A percentile compares a stretch with the other conserved stretches of the same genome.
Conservation (phyloP, 2,329 filamentous ascomycete genomes). For the Colletotrichum lentis region DNA sequence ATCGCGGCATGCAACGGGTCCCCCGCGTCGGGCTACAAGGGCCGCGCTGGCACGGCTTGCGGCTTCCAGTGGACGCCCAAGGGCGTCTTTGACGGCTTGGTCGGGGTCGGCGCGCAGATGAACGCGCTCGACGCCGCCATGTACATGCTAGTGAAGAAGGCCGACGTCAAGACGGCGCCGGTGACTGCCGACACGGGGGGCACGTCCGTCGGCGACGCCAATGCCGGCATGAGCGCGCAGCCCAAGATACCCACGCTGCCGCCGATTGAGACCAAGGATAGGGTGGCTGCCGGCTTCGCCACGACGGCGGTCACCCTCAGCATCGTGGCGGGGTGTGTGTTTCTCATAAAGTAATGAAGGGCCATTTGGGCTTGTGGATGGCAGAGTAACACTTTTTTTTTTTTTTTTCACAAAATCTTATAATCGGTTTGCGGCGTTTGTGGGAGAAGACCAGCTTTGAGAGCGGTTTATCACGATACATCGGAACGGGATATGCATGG, state of each 20-base stretch:
- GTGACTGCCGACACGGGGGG: conserved; percentile 66
- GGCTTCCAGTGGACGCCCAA: conserved; percentile 70
- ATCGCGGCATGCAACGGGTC: conserved; percentile 60
- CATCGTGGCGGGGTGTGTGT: conserved; percentile 59
- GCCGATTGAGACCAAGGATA: conserved; percentile 59
- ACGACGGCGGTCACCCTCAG: conserved; percentile 60
- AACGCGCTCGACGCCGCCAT: conserved; percentile 70
- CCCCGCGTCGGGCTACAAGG: conserved; percentile 55
- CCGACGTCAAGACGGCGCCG: conserved; percentile 48
- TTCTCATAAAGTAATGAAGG: conserved; percentile 53
- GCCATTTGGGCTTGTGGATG: not conserved
- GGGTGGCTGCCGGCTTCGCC: conserved; percentile 64
- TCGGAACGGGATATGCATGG: not conserved
- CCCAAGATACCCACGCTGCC: conserved; percentile 44
- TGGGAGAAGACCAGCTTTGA: conserved; percentile 28
- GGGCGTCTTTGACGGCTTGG: conserved; percentile 63
- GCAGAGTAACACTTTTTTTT: no score
- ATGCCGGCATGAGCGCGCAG: conserved; percentile 51
- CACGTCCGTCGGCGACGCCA: conserved; percentile 61
- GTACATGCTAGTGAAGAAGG: conserved; percentile 62
- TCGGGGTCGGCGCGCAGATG: conserved; percentile 75
- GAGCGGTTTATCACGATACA: conserved; percentile 26
- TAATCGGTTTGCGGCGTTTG: conserved; percentile 25
- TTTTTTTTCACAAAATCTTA: not conserved
- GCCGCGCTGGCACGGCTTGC: conserved; percentile 67